Base-by-base conservation (phyloP, 176 grass and related monocot species). In the Areca catechu region DNA sequence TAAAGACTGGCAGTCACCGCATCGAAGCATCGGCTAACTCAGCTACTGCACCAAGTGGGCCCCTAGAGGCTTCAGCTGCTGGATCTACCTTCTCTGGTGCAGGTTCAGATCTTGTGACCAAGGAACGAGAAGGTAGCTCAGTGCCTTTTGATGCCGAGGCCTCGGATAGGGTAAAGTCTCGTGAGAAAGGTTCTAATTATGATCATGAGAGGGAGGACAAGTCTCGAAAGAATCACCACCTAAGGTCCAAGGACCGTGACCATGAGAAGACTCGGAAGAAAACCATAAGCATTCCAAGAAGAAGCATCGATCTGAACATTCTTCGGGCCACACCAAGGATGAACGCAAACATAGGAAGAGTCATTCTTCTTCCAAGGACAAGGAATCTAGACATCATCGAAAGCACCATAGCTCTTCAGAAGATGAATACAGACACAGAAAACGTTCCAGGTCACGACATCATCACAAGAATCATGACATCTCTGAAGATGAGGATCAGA, bases 91-190 rank as follows among this genome's bases (percentile, higher is more conserved):
- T 37, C 4, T 74, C 61, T 63, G 61, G 16, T 19, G 18, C 65
- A 60, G 74, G 71, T 63, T 54, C 56, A 18, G 70, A 73, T 63
- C 22, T 51, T 70, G 53, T 37, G 30, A 49, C 49, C 24, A 73
- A 76, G 6, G 82, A 90, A 73, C 43, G 63, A 43, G 82, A 90
- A 85, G 78, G 75, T 69, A 85, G 82, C 68, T 82, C 75, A 66
- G 71, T 62, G 5, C 82, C 78, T 7, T 66, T 73, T 28, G 74
- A 73, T 37, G 47, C 17, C 5, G 66, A 81, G 54, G 53, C 49
- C 54, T 78, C 66, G 20, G 28, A 25, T 25, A 25, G 56, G 50
- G n/a, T 29, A 17, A 80, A 68, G 58, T 12, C 34, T 12, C 51
- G 24, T 9, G 80, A 73, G 16, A 77, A 62, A 61, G 70, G 60